Percentiles rank a stretch among this genome's conserved stretches.
Conservation (phyloP, 257 asterid species). For the Dorcoceras hygrometricum region DNA sequence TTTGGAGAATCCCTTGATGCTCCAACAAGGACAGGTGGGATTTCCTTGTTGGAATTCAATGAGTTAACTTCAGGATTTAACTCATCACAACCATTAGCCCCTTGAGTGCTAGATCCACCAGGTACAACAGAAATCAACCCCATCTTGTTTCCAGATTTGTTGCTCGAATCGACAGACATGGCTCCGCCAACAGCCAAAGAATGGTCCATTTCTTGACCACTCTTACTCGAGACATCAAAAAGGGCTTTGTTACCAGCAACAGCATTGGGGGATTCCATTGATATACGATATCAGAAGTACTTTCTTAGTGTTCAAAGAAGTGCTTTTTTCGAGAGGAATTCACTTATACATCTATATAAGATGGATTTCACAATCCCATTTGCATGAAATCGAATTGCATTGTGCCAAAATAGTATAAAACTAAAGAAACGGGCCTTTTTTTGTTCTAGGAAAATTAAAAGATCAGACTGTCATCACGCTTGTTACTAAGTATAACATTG, state of each 20-base stretch:
- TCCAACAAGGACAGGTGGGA: not conserved
- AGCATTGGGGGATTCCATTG: slow-evolving; percentile 1
- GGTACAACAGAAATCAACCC: not conserved
- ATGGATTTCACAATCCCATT: not conserved
- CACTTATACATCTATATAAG: not conserved
- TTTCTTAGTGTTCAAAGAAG: not conserved
- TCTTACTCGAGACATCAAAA: not conserved
- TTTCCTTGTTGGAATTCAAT: too few species aligned
- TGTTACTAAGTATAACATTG: not conserved
- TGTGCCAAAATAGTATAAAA: not conserved
- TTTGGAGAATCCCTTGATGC: not conserved
- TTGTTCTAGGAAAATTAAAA: not conserved
- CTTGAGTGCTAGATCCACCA: not conserved
- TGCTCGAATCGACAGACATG: not conserved
- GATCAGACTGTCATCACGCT: not conserved
- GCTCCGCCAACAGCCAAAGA: not conserved
- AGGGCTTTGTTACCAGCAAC: not conserved
- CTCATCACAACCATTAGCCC: not conserved
- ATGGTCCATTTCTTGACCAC: not conserved
- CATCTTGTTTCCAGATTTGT: not conserved
- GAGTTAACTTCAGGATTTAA: not conserved
- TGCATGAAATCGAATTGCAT: not conserved
- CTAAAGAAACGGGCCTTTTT: not conserved
- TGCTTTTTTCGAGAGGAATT: not conserved
- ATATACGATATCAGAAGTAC: not conserved